Percentiles rank a stretch among this genome's conserved stretches.
phyloP scores from a whole-genome alignment of 2,329 filamentous ascomycete genomes.

The Sporothrix euskadiensis region DNA sequence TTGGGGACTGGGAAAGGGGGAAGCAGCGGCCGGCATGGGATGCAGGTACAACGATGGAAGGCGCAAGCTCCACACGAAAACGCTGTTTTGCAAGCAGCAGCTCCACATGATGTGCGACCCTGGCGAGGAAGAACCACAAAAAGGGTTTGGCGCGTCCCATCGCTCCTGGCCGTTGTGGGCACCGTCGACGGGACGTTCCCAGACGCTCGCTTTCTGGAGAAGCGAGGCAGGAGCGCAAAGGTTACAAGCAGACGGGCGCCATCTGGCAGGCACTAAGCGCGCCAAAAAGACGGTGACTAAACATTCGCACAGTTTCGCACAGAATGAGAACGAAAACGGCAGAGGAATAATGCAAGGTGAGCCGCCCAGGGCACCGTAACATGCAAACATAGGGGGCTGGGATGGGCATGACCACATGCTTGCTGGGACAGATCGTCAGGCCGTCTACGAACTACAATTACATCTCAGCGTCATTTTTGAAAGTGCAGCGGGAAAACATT shows the following conservation, averaged over 20 bases:
- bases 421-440: background rate
- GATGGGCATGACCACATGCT: background rate
- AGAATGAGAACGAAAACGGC: background rate
- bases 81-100: constrained; percentile 8
- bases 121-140: background rate
- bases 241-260: background rate
- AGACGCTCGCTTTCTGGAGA: background rate
- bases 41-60: constrained; percentile 22
- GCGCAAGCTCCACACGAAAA: background rate
- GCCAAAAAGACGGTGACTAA: background rate
- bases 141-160: constrained; percentile 8
- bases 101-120: constrained; percentile 3
- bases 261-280: background rate
- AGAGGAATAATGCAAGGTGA: constrained; percentile 1
- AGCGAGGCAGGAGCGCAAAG: background rate
- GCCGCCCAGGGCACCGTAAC: background rate
- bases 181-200: constrained; percentile 18
- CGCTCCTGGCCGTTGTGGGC: constrained; percentile 7
- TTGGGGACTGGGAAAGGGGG: constrained; percentile 14
- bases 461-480: background rate
- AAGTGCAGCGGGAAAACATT: too few relatives aligned
- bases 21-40: background rate
- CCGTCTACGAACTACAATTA: background rate
- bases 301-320: constrained; percentile 8
- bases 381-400: constrained; percentile 1